Base-by-base conservation (phyloP, 176 grass and related monocot species). In the Carex littledalei region DNA sequence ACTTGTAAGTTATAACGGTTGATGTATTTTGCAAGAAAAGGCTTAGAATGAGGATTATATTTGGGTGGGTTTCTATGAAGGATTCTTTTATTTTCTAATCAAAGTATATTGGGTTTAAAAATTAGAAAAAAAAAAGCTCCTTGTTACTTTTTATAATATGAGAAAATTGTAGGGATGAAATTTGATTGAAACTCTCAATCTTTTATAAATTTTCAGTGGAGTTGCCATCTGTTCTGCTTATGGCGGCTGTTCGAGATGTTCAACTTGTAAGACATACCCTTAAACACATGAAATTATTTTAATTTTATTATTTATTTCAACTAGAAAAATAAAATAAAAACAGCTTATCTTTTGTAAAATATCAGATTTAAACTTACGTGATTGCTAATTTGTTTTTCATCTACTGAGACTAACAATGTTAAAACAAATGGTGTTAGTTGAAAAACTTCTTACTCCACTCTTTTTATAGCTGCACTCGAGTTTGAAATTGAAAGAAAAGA, bases 221-320 rank as follows among this genome's bases (percentile, higher is more conserved):
- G 88, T 88, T 94, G 95, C 95, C 95, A 79, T 94, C 92, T 12
- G 86, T 93, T 71, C 86, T 98, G 78, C 79, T 98, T 84, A 98
- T 98, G 95, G 95, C 92, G 89, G 95, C 95, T 87, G 90, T 98
- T 86, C 92, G 88, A 54, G 91, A 94, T 91, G 88, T 98, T 57
- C 93, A 94, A 74, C 91, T 98, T 89, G 95, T 98, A 94, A 94
- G 91, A 84, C 29, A 64, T 69, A 74, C 21, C 45, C 54, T 83
- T 65, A 21, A 81, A 79, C 72, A 13, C 18, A 49, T 12, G 14
- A 50, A 39, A 74, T 74, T 4, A 49, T 8, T 74, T 39, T 21
- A 50, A 2, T 70, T 63, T 74, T 74, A 74, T 49, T 74, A 21
- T 49, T 50, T 74, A 13, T 24, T 73, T 73, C 9, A 45, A 73